A percentile compares a stretch with the other conserved stretches of the same genome.
Conservation (phyloP, 1,284 basidiomycete genomes). For the Schizophyllum commune region DNA sequence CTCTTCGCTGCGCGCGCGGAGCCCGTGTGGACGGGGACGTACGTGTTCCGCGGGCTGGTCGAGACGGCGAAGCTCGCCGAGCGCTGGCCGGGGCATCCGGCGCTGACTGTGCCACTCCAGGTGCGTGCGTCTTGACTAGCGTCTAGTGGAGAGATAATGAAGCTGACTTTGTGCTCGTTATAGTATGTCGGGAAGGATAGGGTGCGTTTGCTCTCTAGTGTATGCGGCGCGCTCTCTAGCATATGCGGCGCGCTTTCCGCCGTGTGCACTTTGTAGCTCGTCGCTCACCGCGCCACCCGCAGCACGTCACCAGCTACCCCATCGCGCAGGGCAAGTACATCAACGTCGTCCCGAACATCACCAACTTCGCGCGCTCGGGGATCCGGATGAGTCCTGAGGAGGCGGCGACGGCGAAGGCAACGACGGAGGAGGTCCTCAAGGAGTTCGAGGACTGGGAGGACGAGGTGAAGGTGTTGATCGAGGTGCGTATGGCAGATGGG, state of each 20-base stretch:
- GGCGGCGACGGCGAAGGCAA: background rate
- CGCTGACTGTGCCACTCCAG: background rate
- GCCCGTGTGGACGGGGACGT: constrained; percentile 2
- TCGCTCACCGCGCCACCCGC: no score
- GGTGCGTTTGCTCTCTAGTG: no score
- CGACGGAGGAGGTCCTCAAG: background rate
- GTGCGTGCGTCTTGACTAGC: background rate
- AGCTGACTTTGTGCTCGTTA: background rate
- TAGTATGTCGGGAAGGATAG: background rate
- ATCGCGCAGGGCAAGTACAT: background rate
- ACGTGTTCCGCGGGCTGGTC: background rate
- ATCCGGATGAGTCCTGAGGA: background rate
- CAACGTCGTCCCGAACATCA: background rate
- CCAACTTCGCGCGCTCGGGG: background rate
- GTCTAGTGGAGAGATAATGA: background rate
- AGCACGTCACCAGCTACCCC: background rate
- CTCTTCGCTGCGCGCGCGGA: constrained; percentile 1
- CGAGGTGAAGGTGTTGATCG: background rate
- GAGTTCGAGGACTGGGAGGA: background rate
- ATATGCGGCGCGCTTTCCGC: no score
- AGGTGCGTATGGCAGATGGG: background rate
- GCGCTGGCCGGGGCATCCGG: constrained; percentile 4
- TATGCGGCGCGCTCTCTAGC: no score
- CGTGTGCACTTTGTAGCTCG: no score
- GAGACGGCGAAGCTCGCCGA: constrained; percentile 4